Percentiles rank a stretch among this genome's conserved stretches.
Conservation (phyloP, 441 rosid species). For the Dalechampia spathulata region DNA sequence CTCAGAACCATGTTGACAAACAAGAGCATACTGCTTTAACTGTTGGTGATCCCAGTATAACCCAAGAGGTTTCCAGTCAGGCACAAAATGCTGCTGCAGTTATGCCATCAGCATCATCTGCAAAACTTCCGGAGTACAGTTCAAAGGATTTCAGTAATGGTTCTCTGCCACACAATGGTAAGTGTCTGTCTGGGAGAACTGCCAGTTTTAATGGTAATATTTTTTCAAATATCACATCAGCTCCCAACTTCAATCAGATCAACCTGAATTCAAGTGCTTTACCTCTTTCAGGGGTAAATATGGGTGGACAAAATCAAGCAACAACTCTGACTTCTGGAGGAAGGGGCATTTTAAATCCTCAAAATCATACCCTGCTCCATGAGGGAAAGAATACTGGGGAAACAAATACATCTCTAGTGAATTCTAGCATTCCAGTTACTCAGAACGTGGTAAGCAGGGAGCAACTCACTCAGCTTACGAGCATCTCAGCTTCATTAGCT, state of each 20-base stretch:
- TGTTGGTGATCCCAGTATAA: conserved; percentile 22
- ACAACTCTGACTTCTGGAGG: conserved; percentile 25
- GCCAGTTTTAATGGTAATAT: conserved; percentile 24
- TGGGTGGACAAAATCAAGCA: conserved; percentile 42
- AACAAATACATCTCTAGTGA: conserved; percentile 23
- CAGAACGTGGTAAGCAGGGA: conserved; percentile 48
- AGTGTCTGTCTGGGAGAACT: conserved; percentile 20
- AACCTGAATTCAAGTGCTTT: conserved; percentile 30
- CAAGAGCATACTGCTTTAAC: conserved; percentile 30
- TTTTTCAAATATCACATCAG: conserved; percentile 25
- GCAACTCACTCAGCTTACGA: conserved; percentile 49
- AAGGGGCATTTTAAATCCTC: conserved; percentile 28
- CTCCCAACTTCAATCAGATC: conserved; percentile 38
- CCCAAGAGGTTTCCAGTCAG: conserved; percentile 24
- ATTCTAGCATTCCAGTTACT: conserved; percentile 26
- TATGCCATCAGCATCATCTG: conserved; percentile 32
- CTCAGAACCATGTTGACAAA: conserved; percentile 32
- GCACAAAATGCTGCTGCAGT: conserved; percentile 21
- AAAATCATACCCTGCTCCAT: conserved; percentile 23
- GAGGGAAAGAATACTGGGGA: conserved; percentile 26
- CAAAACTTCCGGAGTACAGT: conserved; percentile 28
- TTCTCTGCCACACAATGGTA: conserved; percentile 26
- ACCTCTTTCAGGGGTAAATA: conserved; percentile 34
- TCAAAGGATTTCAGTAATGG: conserved; percentile 22
- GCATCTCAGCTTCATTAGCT: conserved; percentile 72